These are phyloP conservation scores for Nakazawaea populi DNA, from an alignment of 805 yeast species.

Conservation along the genomic window DNA sequence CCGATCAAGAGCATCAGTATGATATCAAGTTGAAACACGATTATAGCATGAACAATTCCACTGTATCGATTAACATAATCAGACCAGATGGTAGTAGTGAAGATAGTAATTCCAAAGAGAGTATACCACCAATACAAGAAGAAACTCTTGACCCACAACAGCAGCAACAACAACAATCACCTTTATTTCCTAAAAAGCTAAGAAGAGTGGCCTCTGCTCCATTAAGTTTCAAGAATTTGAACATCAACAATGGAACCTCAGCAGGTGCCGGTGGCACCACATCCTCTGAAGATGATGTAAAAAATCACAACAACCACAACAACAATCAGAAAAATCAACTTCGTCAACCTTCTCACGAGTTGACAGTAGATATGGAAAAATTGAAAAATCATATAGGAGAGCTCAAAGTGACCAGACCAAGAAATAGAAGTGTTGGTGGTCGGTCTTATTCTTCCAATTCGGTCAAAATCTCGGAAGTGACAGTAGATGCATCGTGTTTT, in stretches of 20 bases:
- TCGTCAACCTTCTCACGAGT: not conserved
- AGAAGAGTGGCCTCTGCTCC: slow-evolving; percentile 87
- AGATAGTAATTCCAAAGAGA: not conserved
- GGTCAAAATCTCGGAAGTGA: slow-evolving; percentile 66
- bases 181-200: slow-evolving; percentile 35
- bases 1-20: slow-evolving; percentile 14
- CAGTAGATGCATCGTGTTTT: slow-evolving; percentile 82
- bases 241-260: slow-evolving; percentile 13
- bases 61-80: slow-evolving; percentile 12
- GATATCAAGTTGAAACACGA: slow-evolving; percentile 24
- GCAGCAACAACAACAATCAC: slow-evolving; percentile 1
- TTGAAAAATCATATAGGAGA: slow-evolving; percentile 31
- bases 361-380: slow-evolving; percentile 12
- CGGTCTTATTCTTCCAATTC: slow-evolving; percentile 72
- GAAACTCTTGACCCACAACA: not conserved
- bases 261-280: not conserved
- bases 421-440: slow-evolving; percentile 40
- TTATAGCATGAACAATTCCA: slow-evolving; percentile 24
- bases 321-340: too few relatives aligned
- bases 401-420: slow-evolving; percentile 25
- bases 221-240: slow-evolving; percentile 40
- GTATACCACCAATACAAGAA: slow-evolving; percentile 6
- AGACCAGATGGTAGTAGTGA: slow-evolving; percentile 3
- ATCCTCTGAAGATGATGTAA: too few relatives aligned
- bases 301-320: too few relatives aligned